Conservation (phyloP, 1,284 basidiomycete genomes). For the Leccinum fallax region DNA sequence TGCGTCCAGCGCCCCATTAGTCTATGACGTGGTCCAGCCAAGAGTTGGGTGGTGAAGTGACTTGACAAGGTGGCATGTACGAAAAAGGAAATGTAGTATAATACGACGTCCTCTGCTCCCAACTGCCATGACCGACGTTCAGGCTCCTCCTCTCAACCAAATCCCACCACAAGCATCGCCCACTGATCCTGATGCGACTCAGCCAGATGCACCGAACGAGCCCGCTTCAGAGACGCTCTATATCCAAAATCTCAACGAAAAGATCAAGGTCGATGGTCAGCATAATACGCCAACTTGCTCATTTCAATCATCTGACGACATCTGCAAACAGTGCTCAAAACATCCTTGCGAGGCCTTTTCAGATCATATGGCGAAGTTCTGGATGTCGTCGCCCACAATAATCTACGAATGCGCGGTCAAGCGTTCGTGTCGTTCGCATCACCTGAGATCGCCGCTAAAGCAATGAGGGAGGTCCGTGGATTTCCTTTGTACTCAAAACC, state of each 20-base stretch:
- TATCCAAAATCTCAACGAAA: conserved; percentile 97
- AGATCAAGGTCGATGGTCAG: conserved; percentile 84
- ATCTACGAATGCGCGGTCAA: conserved; percentile 97
- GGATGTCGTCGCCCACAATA: conserved; percentile 90
- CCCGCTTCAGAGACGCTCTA: conserved; percentile 85
- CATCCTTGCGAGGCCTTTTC: conserved; percentile 87
- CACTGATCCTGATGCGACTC: conserved; percentile 27
- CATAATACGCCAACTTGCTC: conserved; percentile 11
- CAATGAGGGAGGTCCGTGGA: conserved; percentile 88
- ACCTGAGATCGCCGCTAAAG: conserved; percentile 81
- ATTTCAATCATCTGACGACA: conserved; percentile 12
- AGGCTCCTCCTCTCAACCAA: conserved; percentile 29
- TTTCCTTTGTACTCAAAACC: conserved; percentile 98
- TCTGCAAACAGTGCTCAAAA: conserved; percentile 71
- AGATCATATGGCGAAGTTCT: conserved; percentile 91
- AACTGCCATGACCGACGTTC: conserved; percentile 36
- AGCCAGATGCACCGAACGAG: conserved; percentile 45
- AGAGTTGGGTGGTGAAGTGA: not conserved
- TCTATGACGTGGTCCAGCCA: conserved; percentile 25
- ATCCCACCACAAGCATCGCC: conserved; percentile 44
- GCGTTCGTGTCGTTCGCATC: conserved; percentile 94
- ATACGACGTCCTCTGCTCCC: conserved; percentile 9
- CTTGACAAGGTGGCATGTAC: not conserved
- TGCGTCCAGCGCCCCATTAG: conserved; percentile 60
- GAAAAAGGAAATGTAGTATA: conserved; percentile 23